phyloP scores from a whole-genome alignment of 768 basidiomycete species.

The Phaeolepiota aurea region DNA sequence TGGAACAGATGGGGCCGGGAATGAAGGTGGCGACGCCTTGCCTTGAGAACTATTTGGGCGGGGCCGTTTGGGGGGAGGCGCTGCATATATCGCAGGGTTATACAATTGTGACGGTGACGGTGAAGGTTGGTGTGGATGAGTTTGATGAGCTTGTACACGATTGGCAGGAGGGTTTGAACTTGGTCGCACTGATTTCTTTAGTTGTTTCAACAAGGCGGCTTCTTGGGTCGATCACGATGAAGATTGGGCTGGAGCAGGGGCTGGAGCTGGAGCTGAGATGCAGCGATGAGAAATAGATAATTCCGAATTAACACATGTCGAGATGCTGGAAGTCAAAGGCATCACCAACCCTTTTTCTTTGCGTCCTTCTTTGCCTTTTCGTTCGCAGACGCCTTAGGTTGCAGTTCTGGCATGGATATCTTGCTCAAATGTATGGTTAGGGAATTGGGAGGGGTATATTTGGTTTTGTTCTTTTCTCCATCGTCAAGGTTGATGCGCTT shows the following conservation, averaged over 20 bases:
- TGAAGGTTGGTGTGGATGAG: slow-evolving; percentile 26
- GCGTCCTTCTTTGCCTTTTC: slow-evolving; percentile 21
- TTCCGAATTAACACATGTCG: neutral
- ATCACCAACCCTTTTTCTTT: slow-evolving; percentile 33
- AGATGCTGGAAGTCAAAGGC: neutral
- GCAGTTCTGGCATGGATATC: slow-evolving; percentile 80
- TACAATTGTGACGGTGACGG: slow-evolving; percentile 35
- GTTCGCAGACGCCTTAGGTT: slow-evolving; percentile 33
- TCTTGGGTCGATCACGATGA: neutral
- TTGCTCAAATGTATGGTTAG: slow-evolving; percentile 76
- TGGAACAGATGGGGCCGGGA: slow-evolving; percentile 1
- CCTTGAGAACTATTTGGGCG: slow-evolving; percentile 1
- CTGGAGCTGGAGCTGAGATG: slow-evolving; percentile 1
- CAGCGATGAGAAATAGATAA: slow-evolving; percentile 2
- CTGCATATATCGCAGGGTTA: slow-evolving; percentile 29
- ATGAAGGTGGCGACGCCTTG: neutral
- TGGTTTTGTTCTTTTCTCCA: slow-evolving; percentile 30
- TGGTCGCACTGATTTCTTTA: slow-evolving; percentile 5
- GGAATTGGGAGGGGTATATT: slow-evolving; percentile 61
- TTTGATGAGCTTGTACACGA: slow-evolving; percentile 20
- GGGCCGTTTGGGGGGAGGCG: slow-evolving; percentile 18
- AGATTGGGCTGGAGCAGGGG: neutral
- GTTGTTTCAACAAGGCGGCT: slow-evolving; percentile 6
- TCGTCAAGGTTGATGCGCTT: slow-evolving; percentile 66
- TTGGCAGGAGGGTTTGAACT: slow-evolving; percentile 1